phyloP scores from a whole-genome alignment of 441 rosid species.

The Capsella rubella region DNA sequence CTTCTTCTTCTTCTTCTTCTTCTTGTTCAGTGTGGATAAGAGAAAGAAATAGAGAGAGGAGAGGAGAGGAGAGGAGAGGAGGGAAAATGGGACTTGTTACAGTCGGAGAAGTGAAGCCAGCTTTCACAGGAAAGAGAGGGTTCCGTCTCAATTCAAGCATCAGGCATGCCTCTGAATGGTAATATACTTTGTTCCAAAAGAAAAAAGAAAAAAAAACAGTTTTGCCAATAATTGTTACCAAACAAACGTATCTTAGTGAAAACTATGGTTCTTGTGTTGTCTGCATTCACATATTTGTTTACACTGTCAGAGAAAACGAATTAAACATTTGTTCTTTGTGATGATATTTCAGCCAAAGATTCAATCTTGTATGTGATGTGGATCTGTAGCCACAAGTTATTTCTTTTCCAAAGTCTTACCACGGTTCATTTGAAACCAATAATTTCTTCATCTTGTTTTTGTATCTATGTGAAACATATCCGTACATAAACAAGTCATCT shows the following conservation, averaged over 20 bases:
- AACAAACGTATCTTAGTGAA: background rate
- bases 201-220: background rate
- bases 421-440: slow-evolving; percentile 39
- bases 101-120: slow-evolving; percentile 82
- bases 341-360: slow-evolving; percentile 10
- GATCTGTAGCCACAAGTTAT: slow-evolving; percentile 40
- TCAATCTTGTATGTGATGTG: slow-evolving; percentile 24
- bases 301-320: slow-evolving; percentile 26
- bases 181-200: slow-evolving; percentile 21
- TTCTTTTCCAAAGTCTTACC: background rate
- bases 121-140: slow-evolving; percentile 85
- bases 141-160: slow-evolving; percentile 87
- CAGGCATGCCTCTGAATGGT: slow-evolving; percentile 97
- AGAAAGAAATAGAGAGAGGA: background rate
- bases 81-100: slow-evolving; percentile 84
- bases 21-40: background rate
- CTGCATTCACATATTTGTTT: slow-evolving; percentile 12
- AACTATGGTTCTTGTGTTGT: slow-evolving; percentile 16
- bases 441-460: slow-evolving; percentile 22
- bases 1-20: slow-evolving; percentile 22
- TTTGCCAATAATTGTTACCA: slow-evolving; percentile 7
- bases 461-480: slow-evolving; percentile 40
- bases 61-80: background rate
- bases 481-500: slow-evolving; percentile 38
- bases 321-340: slow-evolving; percentile 19